Conservation (phyloP, 371 early-diverging fungal species). For the Syncephalastrum monosporum region DNA sequence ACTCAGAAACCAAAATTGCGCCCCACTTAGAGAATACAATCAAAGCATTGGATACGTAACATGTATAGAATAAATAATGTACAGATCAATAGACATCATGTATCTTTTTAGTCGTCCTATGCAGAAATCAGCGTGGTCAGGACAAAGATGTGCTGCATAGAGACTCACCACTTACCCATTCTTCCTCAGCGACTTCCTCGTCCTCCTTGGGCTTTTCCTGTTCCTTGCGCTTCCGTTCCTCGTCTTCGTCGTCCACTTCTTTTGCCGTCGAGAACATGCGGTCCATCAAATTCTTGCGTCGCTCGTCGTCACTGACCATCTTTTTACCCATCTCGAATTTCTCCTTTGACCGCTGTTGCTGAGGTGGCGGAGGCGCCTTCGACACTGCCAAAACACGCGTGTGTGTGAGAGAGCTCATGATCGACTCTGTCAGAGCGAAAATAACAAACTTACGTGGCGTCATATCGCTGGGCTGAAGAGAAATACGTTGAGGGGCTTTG, state of each 20-base stretch:
- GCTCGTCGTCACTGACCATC: constrained; percentile 34
- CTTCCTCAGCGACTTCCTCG: constrained; percentile 56
- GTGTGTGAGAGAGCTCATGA: neutral
- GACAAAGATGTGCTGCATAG: too few relatives aligned
- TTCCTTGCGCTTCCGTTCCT: constrained; percentile 33
- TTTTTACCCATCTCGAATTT: constrained; percentile 44
- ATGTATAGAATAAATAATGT: too few relatives aligned
- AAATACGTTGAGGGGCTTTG: constrained; percentile 25
- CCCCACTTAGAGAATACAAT: too few relatives aligned
- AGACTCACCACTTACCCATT: constrained; percentile 38
- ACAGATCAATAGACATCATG: too few relatives aligned
- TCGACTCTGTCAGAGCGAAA: neutral
- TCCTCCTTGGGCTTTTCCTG: constrained; percentile 45
- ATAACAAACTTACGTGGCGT: constrained; percentile 40
- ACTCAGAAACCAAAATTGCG: too few relatives aligned
- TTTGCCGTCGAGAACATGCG: constrained; percentile 58
- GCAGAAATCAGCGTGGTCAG: too few relatives aligned
- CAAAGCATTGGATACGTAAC: too few relatives aligned
- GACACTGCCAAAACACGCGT: constrained; percentile 24
- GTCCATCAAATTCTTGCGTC: constrained; percentile 52
- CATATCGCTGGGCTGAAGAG: constrained; percentile 64
- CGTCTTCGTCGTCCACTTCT: constrained; percentile 33
- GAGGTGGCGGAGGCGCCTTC: constrained; percentile 45
- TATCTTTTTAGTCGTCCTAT: too few relatives aligned
- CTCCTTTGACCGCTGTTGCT: constrained; percentile 29